Evolutionary conservation across 306 rosid genomes (phyloP), one percentile per base, ranked within the genome.

Genomic region (Delonix regia): DNA sequence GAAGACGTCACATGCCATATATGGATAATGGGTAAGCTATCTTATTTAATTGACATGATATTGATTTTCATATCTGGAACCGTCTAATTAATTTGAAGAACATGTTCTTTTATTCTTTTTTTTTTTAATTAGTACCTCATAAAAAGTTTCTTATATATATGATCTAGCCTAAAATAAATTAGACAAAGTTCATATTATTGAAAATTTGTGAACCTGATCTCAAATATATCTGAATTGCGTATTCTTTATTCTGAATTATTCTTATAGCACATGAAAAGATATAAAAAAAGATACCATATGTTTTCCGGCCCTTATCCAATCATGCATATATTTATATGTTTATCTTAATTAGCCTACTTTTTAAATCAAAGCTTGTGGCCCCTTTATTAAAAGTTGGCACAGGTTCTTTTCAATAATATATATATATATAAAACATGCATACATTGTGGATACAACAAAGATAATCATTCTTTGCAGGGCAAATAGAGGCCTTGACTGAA

Each of bases 1-100:
- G 84, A 70, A 84, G 69, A 70, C 75, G 71, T 66, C 82, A 84
- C 77, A 84, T 80, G 79, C 56, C 65, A 24, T 22, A 34, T 57
- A 75, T 62, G 44, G 51, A 63, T 76, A 84, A 72, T 76, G 64
- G 82, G 78, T 75, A 63, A 36, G 41, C 81, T 53, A 74, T 62
- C 78, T 53, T 49, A 62, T 74, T 25, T 44, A n/a, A 6, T 64
- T 45, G 66, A 65, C 51, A 53, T 38, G 41, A 38, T 38, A 38
- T 7, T 38, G 41, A 38, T 38, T 38, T 38, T 38, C 6, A 4
- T 5, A 38, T 5, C 41, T 38, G 53, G 19, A 4, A 3, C 52
- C 11, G 1, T 38, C 5, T 38, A 38, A 5, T 38, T 44, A 44
- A 12, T 44, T 44, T 44, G 49, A 12, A 44, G 16, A 12, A 44